These are phyloP conservation scores for Stagonosporopsis cucurbitacearum DNA, from an alignment of 2,329 filamentous ascomycete genomes.

Conservation along the genomic window DNA sequence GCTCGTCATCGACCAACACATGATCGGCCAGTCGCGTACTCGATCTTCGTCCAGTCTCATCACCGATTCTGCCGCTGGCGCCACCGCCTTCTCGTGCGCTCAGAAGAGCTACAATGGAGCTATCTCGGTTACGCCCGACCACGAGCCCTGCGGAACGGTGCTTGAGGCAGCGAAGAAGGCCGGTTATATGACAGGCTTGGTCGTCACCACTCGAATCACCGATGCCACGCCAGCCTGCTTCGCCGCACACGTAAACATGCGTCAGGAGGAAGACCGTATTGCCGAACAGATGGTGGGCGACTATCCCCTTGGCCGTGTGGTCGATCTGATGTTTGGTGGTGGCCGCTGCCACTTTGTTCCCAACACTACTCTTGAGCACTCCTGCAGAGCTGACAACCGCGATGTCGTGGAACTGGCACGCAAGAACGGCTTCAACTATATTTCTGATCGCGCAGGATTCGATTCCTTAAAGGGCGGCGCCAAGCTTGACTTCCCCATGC, in stretches of 20 bases:
- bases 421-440: conserved; percentile 81
- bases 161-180: conserved; percentile 92
- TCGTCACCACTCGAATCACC: conserved; percentile 93
- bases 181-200: conserved; percentile 90
- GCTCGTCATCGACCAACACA: conserved; percentile 82
- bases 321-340: conserved; percentile 92
- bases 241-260: conserved; percentile 81
- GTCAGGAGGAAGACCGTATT: conserved; percentile 86
- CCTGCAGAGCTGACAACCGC: conserved; percentile 80
- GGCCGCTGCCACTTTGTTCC: conserved; percentile 92
- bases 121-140: conserved; percentile 86
- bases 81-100: conserved; percentile 93
- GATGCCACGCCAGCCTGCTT: conserved; percentile 98
- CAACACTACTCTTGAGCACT: conserved; percentile 73
- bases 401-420: conserved; percentile 77
- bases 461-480: conserved; percentile 73
- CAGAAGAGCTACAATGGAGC: conserved; percentile 96
- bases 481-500: conserved; percentile 74
- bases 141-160: conserved; percentile 86
- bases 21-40: conserved; percentile 89
- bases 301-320: conserved; percentile 82
- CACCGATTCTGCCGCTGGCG: conserved; percentile 95
- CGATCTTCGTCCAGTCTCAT: conserved; percentile 83
- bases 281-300: conserved; percentile 91
- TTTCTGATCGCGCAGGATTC: conserved; percentile 75